Evolutionary conservation across 2,329 filamentous ascomycete species (phyloP).

Genomic region (Hymenoscyphus scutula): DNA sequence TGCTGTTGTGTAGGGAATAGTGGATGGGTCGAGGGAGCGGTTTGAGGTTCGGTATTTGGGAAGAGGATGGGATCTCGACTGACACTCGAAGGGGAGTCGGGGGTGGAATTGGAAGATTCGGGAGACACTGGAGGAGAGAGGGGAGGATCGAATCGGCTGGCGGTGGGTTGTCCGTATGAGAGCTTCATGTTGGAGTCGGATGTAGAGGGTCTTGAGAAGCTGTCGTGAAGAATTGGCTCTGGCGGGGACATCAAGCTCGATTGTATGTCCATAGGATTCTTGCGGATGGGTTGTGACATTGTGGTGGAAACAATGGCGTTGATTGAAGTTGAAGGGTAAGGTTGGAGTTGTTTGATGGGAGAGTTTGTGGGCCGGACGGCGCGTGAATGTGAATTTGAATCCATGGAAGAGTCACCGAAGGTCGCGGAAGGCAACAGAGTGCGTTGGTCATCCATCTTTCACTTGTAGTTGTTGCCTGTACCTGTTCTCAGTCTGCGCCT

Average conservation of each 20-base stretch:
- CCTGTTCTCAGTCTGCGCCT: constrained; percentile 25
- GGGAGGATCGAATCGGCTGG: constrained; percentile 37
- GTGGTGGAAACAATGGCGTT: constrained; percentile 25
- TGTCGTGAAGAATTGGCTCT: constrained; percentile 52
- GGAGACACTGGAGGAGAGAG: constrained; percentile 61
- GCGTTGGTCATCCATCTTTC: constrained; percentile 33
- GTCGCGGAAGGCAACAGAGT: constrained; percentile 32
- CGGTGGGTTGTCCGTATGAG: constrained; percentile 39
- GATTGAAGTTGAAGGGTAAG: constrained; percentile 22
- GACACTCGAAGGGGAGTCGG: constrained; percentile 38
- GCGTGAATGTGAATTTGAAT: constrained; percentile 19
- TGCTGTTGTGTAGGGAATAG: constrained; percentile 50
- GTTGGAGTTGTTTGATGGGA: neutral
- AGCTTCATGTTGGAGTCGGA: constrained; percentile 27
- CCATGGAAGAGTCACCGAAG: constrained; percentile 29
- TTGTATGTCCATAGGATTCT: constrained; percentile 27
- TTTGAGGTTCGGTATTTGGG: constrained; percentile 44
- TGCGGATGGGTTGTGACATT: constrained; percentile 23
- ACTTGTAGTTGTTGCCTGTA: neutral
- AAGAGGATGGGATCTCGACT: constrained; percentile 57
- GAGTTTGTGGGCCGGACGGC: constrained; percentile 12
- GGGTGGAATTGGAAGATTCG: constrained; percentile 36
- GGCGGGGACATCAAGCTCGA: constrained; percentile 62
- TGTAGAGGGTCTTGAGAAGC: constrained; percentile 40
- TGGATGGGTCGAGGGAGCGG: constrained; percentile 43